These are phyloP conservation scores for Closterium sp. DNA, from an alignment of 139 green algal genomes.

Conservation along the genomic window DNA sequence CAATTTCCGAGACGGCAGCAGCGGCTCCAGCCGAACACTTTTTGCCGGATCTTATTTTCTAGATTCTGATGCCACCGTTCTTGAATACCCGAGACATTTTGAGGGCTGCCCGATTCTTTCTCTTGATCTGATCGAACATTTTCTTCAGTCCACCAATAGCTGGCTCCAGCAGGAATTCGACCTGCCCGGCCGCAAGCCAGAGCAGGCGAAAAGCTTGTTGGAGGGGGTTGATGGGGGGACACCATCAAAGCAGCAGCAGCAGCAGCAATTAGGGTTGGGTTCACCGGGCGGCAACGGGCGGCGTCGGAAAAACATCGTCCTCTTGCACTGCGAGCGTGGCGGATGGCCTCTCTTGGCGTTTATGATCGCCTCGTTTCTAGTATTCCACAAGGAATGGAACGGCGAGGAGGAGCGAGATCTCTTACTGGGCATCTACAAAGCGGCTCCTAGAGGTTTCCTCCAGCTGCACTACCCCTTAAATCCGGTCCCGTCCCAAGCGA, in stretches of 20 bases:
- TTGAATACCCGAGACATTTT: slow-evolving; percentile 41
- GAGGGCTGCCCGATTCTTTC: slow-evolving; percentile 50
- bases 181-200: not conserved
- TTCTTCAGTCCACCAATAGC: slow-evolving; percentile 27
- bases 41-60: not conserved
- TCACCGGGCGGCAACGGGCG: not conserved
- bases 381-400: slow-evolving; percentile 27
- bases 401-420: slow-evolving; percentile 7
- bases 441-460: slow-evolving; percentile 29
- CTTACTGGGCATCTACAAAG: slow-evolving; percentile 30
- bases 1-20: slow-evolving; percentile 45
- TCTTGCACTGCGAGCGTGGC: slow-evolving; percentile 39
- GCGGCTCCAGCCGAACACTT: slow-evolving; percentile 18
- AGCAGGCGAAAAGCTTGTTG: not conserved
- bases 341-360: slow-evolving; percentile 51
- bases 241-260: not conserved
- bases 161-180: slow-evolving; percentile 44
- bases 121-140: slow-evolving; percentile 43
- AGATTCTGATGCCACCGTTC: slow-evolving; percentile 41
- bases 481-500: slow-evolving; percentile 28
- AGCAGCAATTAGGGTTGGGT: not conserved
- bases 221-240: not conserved
- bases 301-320: slow-evolving; percentile 28
- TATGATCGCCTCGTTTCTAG: slow-evolving; percentile 38
- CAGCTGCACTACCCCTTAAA: slow-evolving; percentile 38